These are phyloP conservation scores for Drechslerella dactyloides DNA, from an alignment of 2,329 filamentous ascomycete genomes.

Conservation along the genomic window DNA sequence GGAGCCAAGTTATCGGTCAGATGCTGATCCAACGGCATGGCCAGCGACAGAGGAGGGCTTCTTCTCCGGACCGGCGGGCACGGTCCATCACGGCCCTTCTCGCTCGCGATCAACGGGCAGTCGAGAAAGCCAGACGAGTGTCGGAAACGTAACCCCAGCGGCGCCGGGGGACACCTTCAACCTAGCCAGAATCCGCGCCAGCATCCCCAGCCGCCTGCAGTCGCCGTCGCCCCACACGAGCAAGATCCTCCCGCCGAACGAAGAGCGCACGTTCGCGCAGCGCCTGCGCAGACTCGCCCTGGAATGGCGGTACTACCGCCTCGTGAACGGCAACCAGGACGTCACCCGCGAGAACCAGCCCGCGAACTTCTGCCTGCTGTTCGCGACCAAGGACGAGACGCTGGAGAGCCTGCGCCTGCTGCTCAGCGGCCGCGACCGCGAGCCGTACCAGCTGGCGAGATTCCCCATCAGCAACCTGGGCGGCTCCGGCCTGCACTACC, in stretches of 20 bases:
- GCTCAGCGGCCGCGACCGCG: slow-evolving; percentile 41
- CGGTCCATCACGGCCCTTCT: slow-evolving; percentile 40
- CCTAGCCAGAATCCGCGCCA: slow-evolving; percentile 50
- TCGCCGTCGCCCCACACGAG: slow-evolving; percentile 44
- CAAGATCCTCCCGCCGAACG: slow-evolving; percentile 46
- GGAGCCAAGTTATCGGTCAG: slow-evolving; percentile 38
- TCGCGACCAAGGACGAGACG: slow-evolving; percentile 47
- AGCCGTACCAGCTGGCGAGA: slow-evolving; percentile 43
- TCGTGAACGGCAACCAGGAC: slow-evolving; percentile 42
- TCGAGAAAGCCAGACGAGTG: slow-evolving; percentile 45
- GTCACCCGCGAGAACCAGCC: slow-evolving; percentile 46
- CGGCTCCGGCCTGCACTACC: slow-evolving; percentile 43
- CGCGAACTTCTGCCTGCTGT: slow-evolving; percentile 43
- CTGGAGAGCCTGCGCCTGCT: slow-evolving; percentile 46
- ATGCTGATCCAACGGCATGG: slow-evolving; percentile 46
- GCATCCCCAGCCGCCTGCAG: slow-evolving; percentile 45
- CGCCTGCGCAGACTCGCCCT: slow-evolving; percentile 48
- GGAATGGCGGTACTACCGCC: slow-evolving; percentile 48
- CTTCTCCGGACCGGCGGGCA: slow-evolving; percentile 39
- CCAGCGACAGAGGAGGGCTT: slow-evolving; percentile 43
- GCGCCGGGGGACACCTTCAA: slow-evolving; percentile 48
- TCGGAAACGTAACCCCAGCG: slow-evolving; percentile 26
- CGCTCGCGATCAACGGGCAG: slow-evolving; percentile 45
- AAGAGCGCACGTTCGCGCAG: slow-evolving; percentile 49
- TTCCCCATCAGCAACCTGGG: slow-evolving; percentile 42